Base-by-base conservation (phyloP, 805 yeast genomes). In the Saccharomycopsis capsularis region DNA sequence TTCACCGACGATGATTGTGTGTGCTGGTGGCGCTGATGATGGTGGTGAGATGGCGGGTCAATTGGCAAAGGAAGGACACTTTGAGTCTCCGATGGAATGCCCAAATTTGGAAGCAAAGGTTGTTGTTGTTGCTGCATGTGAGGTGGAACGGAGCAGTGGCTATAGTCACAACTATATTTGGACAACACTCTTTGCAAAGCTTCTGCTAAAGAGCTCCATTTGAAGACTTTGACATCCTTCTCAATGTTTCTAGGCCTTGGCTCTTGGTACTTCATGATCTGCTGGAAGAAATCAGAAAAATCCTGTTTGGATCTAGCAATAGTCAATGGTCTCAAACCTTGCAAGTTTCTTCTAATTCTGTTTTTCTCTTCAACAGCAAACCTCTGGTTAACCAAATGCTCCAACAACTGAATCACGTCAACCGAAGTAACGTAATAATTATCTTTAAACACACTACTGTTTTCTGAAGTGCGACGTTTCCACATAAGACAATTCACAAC, bases 161-260 rank as follows among this genome's bases (percentile, higher is more conserved):
- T n/a, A 34, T 34, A 34, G n/a, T 34, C 38, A n/a, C 49, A 52
- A 19, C 48, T 35, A 58, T 82, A 82, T 62, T 82, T 82, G 29
- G 79, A 66, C 30, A 79, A 68, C 13, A 82, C 82, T 57, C 76
- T 80, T 22, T 64, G 61, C 45, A 81, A 58, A 0, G 87, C 87
- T 27, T 63, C 68, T 35, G 67, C 72, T 22, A 82, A 63, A 40
- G 71, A 68, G 18, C 60, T 57, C 88, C 88, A 82, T 23, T 68
- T 66, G 57, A 82, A 77, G 2, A 82, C 85, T 59, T 82, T 82
- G 52, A 82, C 74, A 59, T 81, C 85, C 60, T 82, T 82, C 56
- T 79, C 87, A 41, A 82, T 82, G 55, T 80, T 80, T 39, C 88
- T 65, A 3, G 88, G 88, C 55, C 78, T 69, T 2, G 88, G 88